Percentiles rank a stretch among this genome's conserved stretches.
phyloP scores from a whole-genome alignment of 2,329 filamentous ascomycete genomes.

The Drechslera avenae region DNA sequence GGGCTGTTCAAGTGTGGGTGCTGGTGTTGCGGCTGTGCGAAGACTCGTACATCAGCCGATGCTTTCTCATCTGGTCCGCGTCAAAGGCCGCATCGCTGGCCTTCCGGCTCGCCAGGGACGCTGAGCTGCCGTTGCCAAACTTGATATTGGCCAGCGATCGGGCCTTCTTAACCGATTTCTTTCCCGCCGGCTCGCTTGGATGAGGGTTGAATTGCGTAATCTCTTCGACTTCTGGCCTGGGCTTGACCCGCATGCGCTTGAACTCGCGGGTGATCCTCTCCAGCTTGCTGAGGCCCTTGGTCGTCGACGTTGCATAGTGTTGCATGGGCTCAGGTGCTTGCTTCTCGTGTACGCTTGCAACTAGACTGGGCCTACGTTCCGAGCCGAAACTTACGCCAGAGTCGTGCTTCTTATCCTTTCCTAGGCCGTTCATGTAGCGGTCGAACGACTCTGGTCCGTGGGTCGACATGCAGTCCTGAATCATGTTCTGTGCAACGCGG shows the following conservation, averaged over 20 bases:
- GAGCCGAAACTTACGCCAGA: slow-evolving; percentile 66
- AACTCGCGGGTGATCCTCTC: slow-evolving; percentile 66
- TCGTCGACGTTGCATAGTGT: slow-evolving; percentile 20
- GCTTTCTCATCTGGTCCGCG: slow-evolving; percentile 45
- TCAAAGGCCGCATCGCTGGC: slow-evolving; percentile 45
- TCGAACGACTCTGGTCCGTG: slow-evolving; percentile 44
- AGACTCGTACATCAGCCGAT: slow-evolving; percentile 44
- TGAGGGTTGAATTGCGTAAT: slow-evolving; percentile 44
- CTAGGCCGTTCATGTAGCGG: slow-evolving; percentile 33
- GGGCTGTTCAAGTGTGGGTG: slow-evolving; percentile 7
- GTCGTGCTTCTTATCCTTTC: slow-evolving; percentile 63
- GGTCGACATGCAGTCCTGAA: slow-evolving; percentile 63
- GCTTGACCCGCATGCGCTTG: slow-evolving; percentile 61
- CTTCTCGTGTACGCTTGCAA: slow-evolving; percentile 31
- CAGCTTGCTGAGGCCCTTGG: slow-evolving; percentile 56
- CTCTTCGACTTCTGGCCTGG: slow-evolving; percentile 57
- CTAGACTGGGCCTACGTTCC: slow-evolving; percentile 40
- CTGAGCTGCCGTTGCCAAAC: slow-evolving; percentile 38
- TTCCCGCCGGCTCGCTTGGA: slow-evolving; percentile 32
- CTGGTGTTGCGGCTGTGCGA: slow-evolving; percentile 21
- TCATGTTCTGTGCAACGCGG: slow-evolving; percentile 62
- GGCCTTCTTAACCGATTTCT: slow-evolving; percentile 45
- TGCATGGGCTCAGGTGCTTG: slow-evolving; percentile 26
- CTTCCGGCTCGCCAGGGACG: slow-evolving; percentile 41
- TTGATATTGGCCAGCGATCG: slow-evolving; percentile 42